These are phyloP conservation scores for Colletotrichum tabaci DNA, from an alignment of 2,329 filamentous ascomycete genomes.

Conservation along the genomic window DNA sequence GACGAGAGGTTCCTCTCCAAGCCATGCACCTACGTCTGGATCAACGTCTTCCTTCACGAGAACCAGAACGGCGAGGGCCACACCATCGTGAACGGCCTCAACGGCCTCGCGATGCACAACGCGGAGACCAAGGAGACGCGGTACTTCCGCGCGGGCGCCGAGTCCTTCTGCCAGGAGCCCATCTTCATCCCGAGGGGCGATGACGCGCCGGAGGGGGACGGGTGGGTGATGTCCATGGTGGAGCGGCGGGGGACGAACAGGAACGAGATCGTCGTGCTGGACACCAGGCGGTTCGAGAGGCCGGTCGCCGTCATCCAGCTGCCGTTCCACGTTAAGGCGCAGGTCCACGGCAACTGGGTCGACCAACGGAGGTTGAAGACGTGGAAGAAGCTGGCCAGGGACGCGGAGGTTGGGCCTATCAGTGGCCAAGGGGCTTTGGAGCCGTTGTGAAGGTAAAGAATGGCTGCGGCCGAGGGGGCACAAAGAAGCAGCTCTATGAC, in stretches of 20 bases:
- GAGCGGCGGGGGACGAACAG: slow-evolving; percentile 46
- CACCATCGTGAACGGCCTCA: slow-evolving; percentile 21
- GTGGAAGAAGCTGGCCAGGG: slow-evolving; percentile 17
- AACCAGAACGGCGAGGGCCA: slow-evolving; percentile 14
- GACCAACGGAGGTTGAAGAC: slow-evolving; percentile 48
- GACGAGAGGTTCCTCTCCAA: slow-evolving; percentile 60
- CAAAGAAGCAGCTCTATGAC: too few species aligned
- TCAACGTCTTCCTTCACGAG: slow-evolving; percentile 53
- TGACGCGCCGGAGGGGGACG: slow-evolving; percentile 55
- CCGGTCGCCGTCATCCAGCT: slow-evolving; percentile 58
- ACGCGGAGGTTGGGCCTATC: not conserved
- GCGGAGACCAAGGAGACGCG: slow-evolving; percentile 36
- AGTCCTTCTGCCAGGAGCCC: slow-evolving; percentile 57
- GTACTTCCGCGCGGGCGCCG: slow-evolving; percentile 49
- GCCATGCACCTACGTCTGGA: slow-evolving; percentile 54
- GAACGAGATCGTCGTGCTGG: slow-evolving; percentile 58
- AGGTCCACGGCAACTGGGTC: slow-evolving; percentile 54
- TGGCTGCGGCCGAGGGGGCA: too few species aligned
- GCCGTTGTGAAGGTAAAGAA: not conserved
- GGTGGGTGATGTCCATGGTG: slow-evolving; percentile 54
- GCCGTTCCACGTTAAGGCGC: slow-evolving; percentile 51
- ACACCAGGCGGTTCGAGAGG: slow-evolving; percentile 55
- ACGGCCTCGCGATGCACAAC: slow-evolving; percentile 36
- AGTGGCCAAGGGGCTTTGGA: slow-evolving; percentile 16
- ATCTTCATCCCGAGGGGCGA: slow-evolving; percentile 56